phyloP scores from a whole-genome alignment of 2,329 filamentous ascomycete genomes.

The Fusarium brachygibbosum region DNA sequence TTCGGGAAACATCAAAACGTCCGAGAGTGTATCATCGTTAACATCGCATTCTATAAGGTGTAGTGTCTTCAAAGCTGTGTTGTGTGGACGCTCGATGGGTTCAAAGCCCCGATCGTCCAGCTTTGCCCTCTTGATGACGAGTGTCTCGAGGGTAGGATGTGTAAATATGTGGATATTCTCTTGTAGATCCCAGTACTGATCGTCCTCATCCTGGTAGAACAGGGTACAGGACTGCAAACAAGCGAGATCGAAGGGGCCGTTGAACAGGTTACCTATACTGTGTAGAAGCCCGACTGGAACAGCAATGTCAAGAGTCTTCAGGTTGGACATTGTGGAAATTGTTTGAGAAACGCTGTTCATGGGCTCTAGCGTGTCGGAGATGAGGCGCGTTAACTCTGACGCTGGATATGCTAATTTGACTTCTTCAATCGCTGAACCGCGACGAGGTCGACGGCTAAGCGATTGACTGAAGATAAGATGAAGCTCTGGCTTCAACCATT shows the following conservation, averaged over 20 bases:
- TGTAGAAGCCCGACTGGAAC: conserved; percentile 60
- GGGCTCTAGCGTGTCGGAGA: conserved; percentile 55
- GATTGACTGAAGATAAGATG: conserved; percentile 64
- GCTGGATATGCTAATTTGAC: conserved; percentile 61
- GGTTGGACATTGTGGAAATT: conserved; percentile 64
- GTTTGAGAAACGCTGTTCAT: conserved; percentile 61
- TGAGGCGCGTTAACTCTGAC: conserved; percentile 59
- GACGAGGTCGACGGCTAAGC: conserved; percentile 60
- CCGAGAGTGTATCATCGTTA: conserved; percentile 58
- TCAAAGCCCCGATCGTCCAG: conserved; percentile 64
- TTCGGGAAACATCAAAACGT: conserved; percentile 59
- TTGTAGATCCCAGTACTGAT: conserved; percentile 64
- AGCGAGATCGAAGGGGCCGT: conserved; percentile 64
- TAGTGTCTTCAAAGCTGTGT: conserved; percentile 60
- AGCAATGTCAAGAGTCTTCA: conserved; percentile 61
- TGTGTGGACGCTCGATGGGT: conserved; percentile 61
- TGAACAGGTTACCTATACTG: conserved; percentile 64
- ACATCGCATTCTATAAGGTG: conserved; percentile 66
- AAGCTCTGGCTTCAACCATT: conserved; percentile 62
- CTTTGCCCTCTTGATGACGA: conserved; percentile 60
- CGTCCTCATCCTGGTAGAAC: conserved; percentile 61
- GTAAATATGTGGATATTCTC: conserved; percentile 67
- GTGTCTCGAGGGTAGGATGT: conserved; percentile 62
- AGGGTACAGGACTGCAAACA: conserved; percentile 62
- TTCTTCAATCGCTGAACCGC: conserved; percentile 62